These are phyloP conservation scores for Trichosanthes truncata DNA, from an alignment of 306 rosid genomes.

Conservation along the genomic window DNA sequence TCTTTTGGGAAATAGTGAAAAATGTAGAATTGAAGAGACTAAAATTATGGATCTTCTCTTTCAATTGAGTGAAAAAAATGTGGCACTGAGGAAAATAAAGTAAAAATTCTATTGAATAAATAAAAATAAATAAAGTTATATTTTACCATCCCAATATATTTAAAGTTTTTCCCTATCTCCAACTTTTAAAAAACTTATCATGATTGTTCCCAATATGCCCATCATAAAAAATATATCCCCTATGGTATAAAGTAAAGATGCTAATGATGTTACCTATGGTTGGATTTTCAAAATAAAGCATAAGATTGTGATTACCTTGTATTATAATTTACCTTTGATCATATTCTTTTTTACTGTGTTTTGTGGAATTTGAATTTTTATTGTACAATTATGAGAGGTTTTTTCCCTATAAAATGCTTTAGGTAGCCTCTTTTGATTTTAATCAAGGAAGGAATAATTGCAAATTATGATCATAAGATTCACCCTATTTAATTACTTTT, in stretches of 20 bases:
- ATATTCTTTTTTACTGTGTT: background rate
- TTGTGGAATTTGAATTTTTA: background rate
- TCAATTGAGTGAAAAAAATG: background rate
- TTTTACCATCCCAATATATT: background rate
- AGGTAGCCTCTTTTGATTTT: too few species aligned
- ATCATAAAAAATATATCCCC: background rate
- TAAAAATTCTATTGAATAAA: background rate
- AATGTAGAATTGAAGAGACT: background rate
- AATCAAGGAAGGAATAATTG: background rate
- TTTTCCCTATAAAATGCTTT: too few species aligned
- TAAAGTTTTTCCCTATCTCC: background rate
- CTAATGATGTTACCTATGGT: constrained; percentile 2
- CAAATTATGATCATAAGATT: background rate
- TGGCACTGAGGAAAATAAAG: too few species aligned
- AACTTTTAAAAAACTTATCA: background rate
- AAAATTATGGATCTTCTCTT: background rate
- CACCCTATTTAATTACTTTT: background rate
- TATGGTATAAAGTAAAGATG: background rate
- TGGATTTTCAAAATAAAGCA: constrained; percentile 5
- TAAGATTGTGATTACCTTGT: background rate
- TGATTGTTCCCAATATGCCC: constrained; percentile 1
- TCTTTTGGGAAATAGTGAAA: background rate
- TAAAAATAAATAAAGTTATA: background rate
- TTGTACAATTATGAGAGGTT: background rate
- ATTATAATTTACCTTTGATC: background rate